Evolutionary conservation across 345 rosid genomes (phyloP), one percentile per base, ranked within the genome.

Genomic region (Boechera stricta): DNA sequence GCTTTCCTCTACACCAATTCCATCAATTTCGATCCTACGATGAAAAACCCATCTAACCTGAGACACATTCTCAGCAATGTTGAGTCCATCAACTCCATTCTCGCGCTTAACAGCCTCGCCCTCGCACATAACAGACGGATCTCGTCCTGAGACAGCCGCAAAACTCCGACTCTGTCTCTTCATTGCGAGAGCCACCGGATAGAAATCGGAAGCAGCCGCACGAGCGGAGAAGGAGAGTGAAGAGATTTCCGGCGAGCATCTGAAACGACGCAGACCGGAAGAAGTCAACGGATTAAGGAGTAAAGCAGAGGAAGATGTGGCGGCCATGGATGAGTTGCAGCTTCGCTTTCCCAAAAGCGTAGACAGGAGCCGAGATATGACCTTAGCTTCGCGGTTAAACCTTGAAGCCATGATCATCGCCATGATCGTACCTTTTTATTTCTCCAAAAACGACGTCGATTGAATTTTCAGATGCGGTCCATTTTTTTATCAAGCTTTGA

Each of bases 11-110:
- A 0, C 6, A 10, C 1, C 36, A 3, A 59, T 48, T 38, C 45
- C 4, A 6, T 49, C 63, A 52, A 32, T 32, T 51, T 51, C 13
- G 8, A 44, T 5, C 12, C 45, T 18, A 68, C 0, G n/a, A 70
- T 26, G 47, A 47, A 26, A 16, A 77, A n/a, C 26, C 21, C 42
- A 64, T 48, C 66, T 54, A 11, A 85, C 98, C 93, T 89, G 92
- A 73, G 95, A 81, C 51, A 93, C 98, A 85, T 89, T 87, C 0
- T 85, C 91, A 24, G 98, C 97, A 81, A 91, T 86, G 84, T 93
- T 91, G 84, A 91, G 97, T 13, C 90, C 89, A 62, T 87, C 91
- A 54, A 82, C 77, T 75, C 82, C 90, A 47, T 69, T 80, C 77
- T 80, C 81, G 5, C 89, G 88, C 86, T 83, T 82, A 18, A 80